Base-by-base conservation (phyloP, 2,329 filamentous ascomycete species). In the Neofusicoccum sp. region DNA sequence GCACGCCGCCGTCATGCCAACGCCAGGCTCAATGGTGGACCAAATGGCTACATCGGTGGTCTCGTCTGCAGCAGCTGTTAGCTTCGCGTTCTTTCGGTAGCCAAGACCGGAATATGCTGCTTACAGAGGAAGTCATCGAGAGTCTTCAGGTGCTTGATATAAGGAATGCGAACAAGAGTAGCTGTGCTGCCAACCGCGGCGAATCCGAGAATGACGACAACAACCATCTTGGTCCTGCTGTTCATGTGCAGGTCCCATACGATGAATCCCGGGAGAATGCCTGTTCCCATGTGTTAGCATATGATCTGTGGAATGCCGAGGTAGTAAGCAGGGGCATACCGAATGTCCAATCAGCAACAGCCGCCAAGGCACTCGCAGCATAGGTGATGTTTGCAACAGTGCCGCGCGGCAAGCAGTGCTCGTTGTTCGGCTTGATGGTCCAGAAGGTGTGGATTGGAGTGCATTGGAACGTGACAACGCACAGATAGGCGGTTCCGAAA, bases 171-270 rank as follows among this genome's bases (percentile, higher is more conserved):
- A 7, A 82, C 75, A 3, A 78, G 71, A 0, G 79, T 81, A 26
- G 77, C 80, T 58, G 80, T 76, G 65, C 84, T 84, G 30, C 84
- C 86, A 45, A 73, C 68, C 12, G 70, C 66, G 6, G 70, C 70
- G 73, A 87, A 79, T 6, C 78, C 77, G 53, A 88, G 71, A 45
- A 87, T 77, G 5, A 76, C 75, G 8, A 80, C 79, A 24, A 86
- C 73, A 2, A 82, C 77, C 6, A 78, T 33, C 66, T 86, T 87
- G 2, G 79, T 81, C 60, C 74, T 77, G 6, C 63, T 65, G 47
- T 79, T 79, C 79, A 87, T 85, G 60, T 85, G 79, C 30, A 86
- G 68, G 28, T 79, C 77, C 74, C 77, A 81, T 1, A 87, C 76
- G 3, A 88, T 73, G 62, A 81, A 80, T 7, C 82, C 76, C 2